Conservation (phyloP, 2,329 filamentous ascomycete species). For the Clarireedia sp. region DNA sequence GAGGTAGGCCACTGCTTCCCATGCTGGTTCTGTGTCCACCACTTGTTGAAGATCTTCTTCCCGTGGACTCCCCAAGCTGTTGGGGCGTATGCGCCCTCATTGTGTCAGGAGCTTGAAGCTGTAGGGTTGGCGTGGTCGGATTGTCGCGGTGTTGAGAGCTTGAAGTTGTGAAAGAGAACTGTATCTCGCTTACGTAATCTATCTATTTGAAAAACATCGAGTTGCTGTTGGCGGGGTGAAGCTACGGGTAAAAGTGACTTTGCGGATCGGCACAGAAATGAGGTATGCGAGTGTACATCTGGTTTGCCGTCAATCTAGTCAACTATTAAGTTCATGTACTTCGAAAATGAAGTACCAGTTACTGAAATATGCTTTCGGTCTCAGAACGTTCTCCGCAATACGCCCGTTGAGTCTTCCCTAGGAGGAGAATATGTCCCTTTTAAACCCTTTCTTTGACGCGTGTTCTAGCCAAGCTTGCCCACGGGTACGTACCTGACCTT, state of each 20-base stretch:
- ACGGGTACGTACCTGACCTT: too few species aligned
- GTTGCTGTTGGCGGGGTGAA: slow-evolving; percentile 14
- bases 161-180: background rate
- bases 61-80: slow-evolving; percentile 17
- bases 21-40: slow-evolving; percentile 23
- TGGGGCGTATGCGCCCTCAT: slow-evolving; percentile 29
- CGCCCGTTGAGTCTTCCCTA: too few species aligned
- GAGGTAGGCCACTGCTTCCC: slow-evolving; percentile 23
- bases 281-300: too few species aligned
- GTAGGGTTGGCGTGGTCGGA: background rate
- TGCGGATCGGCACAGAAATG: too few species aligned
- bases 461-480: too few species aligned
- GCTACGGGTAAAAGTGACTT: background rate
- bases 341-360: too few species aligned
- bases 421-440: too few species aligned
- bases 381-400: too few species aligned
- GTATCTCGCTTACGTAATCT: background rate
- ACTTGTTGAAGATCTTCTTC: slow-evolving; percentile 22
- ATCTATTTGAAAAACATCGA: slow-evolving; percentile 11
- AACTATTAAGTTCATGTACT: too few species aligned
- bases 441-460: too few species aligned
- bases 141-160: slow-evolving; percentile 6
- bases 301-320: too few species aligned
- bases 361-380: too few species aligned
- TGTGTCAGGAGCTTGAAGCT: background rate